Evolutionary conservation across 2,329 filamentous ascomycete species (phyloP), one percentile per base, ranked within the genome.

Genomic region (Pseudogymnoascus sp.): DNA sequence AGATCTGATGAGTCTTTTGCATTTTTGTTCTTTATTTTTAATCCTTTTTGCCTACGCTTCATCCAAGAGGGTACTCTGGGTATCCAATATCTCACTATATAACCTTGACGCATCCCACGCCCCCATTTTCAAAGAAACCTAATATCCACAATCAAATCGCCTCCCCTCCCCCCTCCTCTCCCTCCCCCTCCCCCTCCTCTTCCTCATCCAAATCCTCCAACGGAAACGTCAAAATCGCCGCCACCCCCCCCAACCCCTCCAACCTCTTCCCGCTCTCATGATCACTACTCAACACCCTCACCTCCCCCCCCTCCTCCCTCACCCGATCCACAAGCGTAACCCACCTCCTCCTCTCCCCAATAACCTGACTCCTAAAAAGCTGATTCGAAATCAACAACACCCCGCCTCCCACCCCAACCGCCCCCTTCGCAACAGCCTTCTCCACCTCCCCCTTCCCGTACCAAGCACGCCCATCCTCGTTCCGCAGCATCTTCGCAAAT

Each of bases 181-280:
- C 16, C 28, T 37, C 28, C 1, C 28, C 28, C 11, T 10, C 77
- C 28, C 79, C 80, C 14, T 80, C 79, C 7, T 78, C 86, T 1
- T 89, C 86, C 36, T 93, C 88, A 67, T 96, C 90, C 51, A 96
- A 79, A 69, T 96, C 92, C 16, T 85, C 78, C 39, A 98, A 82
- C 0, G 95, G 93, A 74, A 93, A 99, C 11, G 93, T 97, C 67
- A 97, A 78, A 28, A 97, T 89, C 1, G 92, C 92, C 14, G 93
- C 95, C 67, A 99, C 89, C 16, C 92, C 90, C 1, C 95, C 93
- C 66, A 98, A 75, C 11, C 87, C 89, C 69, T 93, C 90, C 13
- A 99, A 77, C 65, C 92, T 81, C 78, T 89, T 89, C 0, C 95
- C 95, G 74, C 93, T 97, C 79, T 97, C 93, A 75, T 98, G 93